Base-by-base conservation (phyloP, 164 flowering plant genomes). In the Dillenia suffruticosa region DNA sequence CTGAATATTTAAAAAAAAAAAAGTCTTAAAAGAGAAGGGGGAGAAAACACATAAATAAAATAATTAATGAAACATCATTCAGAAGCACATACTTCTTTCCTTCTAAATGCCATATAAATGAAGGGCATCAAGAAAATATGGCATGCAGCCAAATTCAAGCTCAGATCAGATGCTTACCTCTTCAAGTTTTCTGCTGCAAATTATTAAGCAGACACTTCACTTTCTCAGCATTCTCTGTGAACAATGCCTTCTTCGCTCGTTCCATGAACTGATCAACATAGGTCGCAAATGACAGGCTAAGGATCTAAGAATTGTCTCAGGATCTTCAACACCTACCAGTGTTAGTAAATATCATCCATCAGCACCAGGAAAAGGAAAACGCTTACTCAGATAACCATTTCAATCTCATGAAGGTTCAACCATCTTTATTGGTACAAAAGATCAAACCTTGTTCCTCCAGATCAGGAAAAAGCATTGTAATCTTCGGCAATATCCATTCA, bases 181-280 rank as follows among this genome's bases (percentile, higher is more conserved):
- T 67, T 91, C 99, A 57, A 90, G 66, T 72, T 87, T 87, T 91
- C 72, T 73, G 81, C 58, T 86, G 99, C 73, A 88, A 68, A 78
- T 76, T 76, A 68, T 94, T 92, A 48, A 86, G 77, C 68, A 91
- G 56, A 8, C 49, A 77, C 68, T 77, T 86, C 78, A 87, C 78
- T 67, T 66, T 81, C 58, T 89, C 93, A n/a, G 85, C 77, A 82
- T 86, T 89, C 54, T 86, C 89, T 13, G 82, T 77, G 44, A 91
- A 74, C 67, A 87, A 52, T 44, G 89, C 76, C 77, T 81, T 72
- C 88, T 83, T 78, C 74, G 84, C 64, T 86, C 90, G 72, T 79
- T 89, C 88, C 75, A 84, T 50, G 82, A 76, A 64, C 73, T 77
- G 12, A 89, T 71, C 62, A 94, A 81, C 96, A 77, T 80, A 9